Conservation (phyloP, 768 basidiomycete species). For the Pleurotus eryngii region DNA sequence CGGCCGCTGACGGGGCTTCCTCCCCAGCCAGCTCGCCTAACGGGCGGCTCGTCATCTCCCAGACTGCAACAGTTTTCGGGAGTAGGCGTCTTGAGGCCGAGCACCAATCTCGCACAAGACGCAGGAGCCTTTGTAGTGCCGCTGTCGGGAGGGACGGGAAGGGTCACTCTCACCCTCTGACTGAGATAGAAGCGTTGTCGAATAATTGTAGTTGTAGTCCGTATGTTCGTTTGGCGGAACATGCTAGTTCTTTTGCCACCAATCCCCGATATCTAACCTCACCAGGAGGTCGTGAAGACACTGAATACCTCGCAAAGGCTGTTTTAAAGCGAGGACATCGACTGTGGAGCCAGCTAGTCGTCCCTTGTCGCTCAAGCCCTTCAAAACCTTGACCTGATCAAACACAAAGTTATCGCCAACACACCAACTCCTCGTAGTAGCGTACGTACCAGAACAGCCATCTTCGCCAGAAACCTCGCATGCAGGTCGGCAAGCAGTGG, state of each 20-base stretch:
- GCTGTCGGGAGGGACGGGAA: slow-evolving; percentile 35
- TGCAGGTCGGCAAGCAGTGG: slow-evolving; percentile 52
- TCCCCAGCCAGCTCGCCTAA: slow-evolving; percentile 42
- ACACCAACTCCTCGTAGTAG: no score
- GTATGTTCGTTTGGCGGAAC: neutral
- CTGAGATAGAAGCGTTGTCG: neutral
- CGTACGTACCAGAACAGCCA: slow-evolving; percentile 53
- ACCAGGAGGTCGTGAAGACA: slow-evolving; percentile 53
- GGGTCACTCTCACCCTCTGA: slow-evolving; percentile 25
- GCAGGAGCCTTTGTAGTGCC: slow-evolving; percentile 48
- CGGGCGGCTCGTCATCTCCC: slow-evolving; percentile 42
- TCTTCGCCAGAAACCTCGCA: slow-evolving; percentile 49
- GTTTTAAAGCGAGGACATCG: slow-evolving; percentile 10
- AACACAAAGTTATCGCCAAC: no score
- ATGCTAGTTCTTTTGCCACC: slow-evolving; percentile 41
- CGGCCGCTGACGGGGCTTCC: slow-evolving; percentile 34
- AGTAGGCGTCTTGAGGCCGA: slow-evolving; percentile 36
- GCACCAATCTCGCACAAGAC: slow-evolving; percentile 30
- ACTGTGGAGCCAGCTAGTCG: slow-evolving; percentile 12
- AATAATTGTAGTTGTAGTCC: neutral
- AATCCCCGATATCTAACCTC: slow-evolving; percentile 51
- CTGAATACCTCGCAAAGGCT: slow-evolving; percentile 48
- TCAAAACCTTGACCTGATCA: slow-evolving; percentile 51
- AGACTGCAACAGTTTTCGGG: slow-evolving; percentile 38
- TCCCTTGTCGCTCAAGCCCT: slow-evolving; percentile 53